These are phyloP conservation scores for Colletotrichum melonis DNA, from an alignment of 2,329 filamentous ascomycete genomes.

Conservation along the genomic window DNA sequence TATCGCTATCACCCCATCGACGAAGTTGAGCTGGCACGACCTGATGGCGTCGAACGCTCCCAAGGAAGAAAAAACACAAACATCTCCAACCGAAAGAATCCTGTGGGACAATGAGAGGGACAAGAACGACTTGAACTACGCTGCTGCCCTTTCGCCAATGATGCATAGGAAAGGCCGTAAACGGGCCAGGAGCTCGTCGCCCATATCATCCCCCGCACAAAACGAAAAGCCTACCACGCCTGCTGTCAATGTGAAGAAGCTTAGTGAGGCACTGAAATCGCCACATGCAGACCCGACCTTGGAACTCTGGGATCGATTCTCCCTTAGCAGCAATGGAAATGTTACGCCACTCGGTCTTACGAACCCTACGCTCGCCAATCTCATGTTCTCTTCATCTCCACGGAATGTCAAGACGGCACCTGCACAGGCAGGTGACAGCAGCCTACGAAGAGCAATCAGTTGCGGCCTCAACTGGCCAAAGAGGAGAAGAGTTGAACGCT, in stretches of 20 bases:
- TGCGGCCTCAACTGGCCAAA: constrained; percentile 80
- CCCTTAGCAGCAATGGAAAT: constrained; percentile 59
- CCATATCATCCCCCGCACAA: constrained; percentile 72
- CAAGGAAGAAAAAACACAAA: constrained; percentile 56
- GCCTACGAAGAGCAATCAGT: constrained; percentile 73
- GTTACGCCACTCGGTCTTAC: constrained; percentile 56
- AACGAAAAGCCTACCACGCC: constrained; percentile 55
- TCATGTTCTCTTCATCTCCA: constrained; percentile 79
- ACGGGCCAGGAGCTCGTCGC: constrained; percentile 80
- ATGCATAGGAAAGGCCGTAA: constrained; percentile 68
- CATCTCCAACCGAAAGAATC: constrained; percentile 71
- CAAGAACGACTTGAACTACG: constrained; percentile 54
- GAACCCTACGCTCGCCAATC: constrained; percentile 70
- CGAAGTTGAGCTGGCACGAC: constrained; percentile 66
- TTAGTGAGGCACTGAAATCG: constrained; percentile 70
- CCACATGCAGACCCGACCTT: constrained; percentile 78
- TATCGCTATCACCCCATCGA: constrained; percentile 33
- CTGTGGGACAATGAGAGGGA: constrained; percentile 68
- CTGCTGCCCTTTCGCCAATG: constrained; percentile 59
- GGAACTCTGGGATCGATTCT: constrained; percentile 83
- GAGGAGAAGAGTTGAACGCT: constrained; percentile 68
- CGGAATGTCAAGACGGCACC: constrained; percentile 61
- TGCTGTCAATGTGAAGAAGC: constrained; percentile 67
- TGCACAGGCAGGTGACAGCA: constrained; percentile 55
- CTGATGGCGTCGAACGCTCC: constrained; percentile 60